Conservation (phyloP, 2,329 filamentous ascomycete genomes). For the Pyrenophora teres region DNA sequence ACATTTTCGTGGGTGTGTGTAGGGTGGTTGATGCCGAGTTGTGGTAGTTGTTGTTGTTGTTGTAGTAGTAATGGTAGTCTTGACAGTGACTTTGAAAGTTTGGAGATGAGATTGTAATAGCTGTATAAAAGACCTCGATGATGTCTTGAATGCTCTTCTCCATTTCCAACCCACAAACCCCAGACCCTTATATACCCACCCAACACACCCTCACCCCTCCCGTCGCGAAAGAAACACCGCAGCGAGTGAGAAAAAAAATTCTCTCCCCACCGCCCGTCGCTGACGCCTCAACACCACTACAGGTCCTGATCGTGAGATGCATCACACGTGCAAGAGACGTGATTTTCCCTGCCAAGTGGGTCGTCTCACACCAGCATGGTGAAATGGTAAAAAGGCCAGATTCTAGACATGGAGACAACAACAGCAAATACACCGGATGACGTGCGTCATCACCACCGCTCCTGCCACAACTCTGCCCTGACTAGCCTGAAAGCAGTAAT, state of each 20-base stretch:
- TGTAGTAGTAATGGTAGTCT: neutral
- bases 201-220: neutral
- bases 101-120: neutral
- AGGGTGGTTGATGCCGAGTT: neutral
- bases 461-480: neutral
- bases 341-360: conserved; percentile 12
- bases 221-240: neutral
- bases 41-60: neutral
- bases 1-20: conserved; percentile 18
- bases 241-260: conserved; percentile 2
- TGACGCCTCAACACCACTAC: neutral
- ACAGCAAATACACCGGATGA: conserved; percentile 13
- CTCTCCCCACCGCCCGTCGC: neutral
- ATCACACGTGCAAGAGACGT: conserved; percentile 16
- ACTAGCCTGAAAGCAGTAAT: conserved; percentile 2
- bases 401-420: conserved; percentile 1
- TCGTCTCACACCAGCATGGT: neutral
- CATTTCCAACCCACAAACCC: neutral
- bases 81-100: conserved; percentile 4
- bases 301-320: conserved; percentile 16
- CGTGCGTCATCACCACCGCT: conserved; percentile 7
- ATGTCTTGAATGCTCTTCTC: conserved; percentile 5
- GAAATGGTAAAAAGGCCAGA: neutral
- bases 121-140: conserved; percentile 1
- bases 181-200: conserved; percentile 18